These are phyloP conservation scores for Auriscalpium orientale DNA, from an alignment of 768 basidiomycete genomes.

Conservation along the genomic window DNA sequence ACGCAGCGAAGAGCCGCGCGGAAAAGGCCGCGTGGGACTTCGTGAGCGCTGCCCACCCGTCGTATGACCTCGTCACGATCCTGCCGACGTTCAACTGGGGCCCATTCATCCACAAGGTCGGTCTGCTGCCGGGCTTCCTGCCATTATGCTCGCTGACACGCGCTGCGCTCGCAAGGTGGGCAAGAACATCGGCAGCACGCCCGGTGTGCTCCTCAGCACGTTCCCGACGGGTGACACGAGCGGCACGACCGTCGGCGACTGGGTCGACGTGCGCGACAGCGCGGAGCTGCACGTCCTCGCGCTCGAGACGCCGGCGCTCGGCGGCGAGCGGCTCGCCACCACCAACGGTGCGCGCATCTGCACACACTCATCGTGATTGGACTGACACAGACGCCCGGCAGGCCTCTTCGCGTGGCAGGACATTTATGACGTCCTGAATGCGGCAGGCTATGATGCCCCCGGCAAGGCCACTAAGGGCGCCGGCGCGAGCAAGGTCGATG, in stretches of 20 bases:
- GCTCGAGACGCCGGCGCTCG: not conserved
- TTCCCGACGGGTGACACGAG: not conserved
- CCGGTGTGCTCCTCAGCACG: not conserved
- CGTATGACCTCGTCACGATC: not conserved
- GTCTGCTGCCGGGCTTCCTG: not conserved
- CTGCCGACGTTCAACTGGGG: not conserved
- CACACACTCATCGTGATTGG: not conserved
- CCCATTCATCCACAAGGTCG: not conserved
- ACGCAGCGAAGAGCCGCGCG: slow-evolving; percentile 27
- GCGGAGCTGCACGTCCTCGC: not conserved
- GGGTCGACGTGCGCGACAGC: too few relatives aligned
- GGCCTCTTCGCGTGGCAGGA: not conserved
- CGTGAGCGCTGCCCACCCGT: not conserved
- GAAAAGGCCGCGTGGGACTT: slow-evolving; percentile 17
- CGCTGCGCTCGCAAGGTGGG: not conserved
- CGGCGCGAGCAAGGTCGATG: not conserved
- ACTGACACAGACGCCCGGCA: not conserved
- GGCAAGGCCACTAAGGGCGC: not conserved
- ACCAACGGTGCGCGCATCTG: not conserved
- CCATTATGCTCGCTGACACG: not conserved
- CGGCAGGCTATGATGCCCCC: not conserved
- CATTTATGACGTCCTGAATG: not conserved
- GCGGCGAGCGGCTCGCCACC: not conserved
- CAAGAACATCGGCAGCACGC: not conserved
- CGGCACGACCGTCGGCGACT: not conserved